Evolutionary conservation across 768 basidiomycete genomes (phyloP), one percentile per base, ranked within the genome.

Genomic region (Suillus paluster): DNA sequence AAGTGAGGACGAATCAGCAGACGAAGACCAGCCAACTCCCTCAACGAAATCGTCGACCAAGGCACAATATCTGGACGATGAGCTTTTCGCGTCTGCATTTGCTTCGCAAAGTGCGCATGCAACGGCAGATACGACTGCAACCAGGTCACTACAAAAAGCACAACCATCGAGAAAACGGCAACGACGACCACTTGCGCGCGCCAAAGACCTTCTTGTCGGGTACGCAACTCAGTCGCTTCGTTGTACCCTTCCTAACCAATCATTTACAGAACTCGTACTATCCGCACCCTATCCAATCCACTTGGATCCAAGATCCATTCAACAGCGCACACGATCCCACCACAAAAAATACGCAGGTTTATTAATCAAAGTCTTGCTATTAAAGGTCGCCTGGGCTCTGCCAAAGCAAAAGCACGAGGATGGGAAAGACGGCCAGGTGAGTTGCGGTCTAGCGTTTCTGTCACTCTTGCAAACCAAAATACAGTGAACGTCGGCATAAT

Each of bases 371-470:
- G 71, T 9, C 75, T 90, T 4, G 82, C 80, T 25, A 66, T 88
- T 46, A 83, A 79, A 61, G 80, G 80, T 19, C 67, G 67, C 41
- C 33, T 52, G 42, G 66, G 68, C 27, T 63, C 71, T 17, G 66
- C 67, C 59, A 74, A 74, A 49, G 75, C 76, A 45, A 78, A 76
- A 59, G 78, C 78, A 54, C 75, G 68, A 55, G 80, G 81, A 30
- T 90, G 88, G 88, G 82, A 86, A 65, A 78, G 88, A 53, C 78
- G 80, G 70, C 78, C 86, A 55, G 87, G 89, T 89, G 64, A 46
- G 80, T 70, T 11, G n/a, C 23, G 21, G 48, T 21, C 50, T 69
- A 27, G 15, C 30, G 8, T 15, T 25, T 42, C 14, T n/a, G 55
- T 53, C 30, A 7, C 38, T 25, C 7, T 15, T 15, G 45, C 66